Conservation (phyloP, 139 green algal species). For the Zygnema circumcarinatum region DNA sequence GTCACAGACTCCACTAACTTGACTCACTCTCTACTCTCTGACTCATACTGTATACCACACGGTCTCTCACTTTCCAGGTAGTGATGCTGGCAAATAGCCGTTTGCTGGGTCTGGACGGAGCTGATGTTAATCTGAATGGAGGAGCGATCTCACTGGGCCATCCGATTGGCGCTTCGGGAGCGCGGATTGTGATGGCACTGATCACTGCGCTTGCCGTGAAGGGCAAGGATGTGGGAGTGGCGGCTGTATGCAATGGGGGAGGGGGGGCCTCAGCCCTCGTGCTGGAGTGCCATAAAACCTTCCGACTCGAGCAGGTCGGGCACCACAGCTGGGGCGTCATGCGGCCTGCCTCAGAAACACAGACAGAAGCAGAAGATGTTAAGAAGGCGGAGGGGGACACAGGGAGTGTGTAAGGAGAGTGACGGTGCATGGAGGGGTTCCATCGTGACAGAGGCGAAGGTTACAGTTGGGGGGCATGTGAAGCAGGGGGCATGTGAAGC, state of each 20-base stretch:
- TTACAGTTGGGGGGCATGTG: background rate
- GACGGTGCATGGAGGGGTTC: background rate
- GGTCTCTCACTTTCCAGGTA: too few species aligned
- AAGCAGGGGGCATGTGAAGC: too few species aligned
- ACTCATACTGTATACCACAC: too few species aligned
- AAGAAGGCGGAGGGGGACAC: background rate
- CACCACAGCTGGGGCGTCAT: background rate
- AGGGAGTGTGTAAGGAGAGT: background rate
- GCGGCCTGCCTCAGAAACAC: too few species aligned
- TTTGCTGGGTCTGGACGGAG: conserved; percentile 67
- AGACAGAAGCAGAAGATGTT: background rate
- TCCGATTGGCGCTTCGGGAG: conserved; percentile 82
- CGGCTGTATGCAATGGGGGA: conserved; percentile 54
- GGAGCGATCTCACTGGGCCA: conserved; percentile 86
- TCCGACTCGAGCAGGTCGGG: background rate
- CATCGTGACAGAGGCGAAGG: background rate
- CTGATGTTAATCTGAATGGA: conserved; percentile 85
- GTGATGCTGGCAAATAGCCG: conserved; percentile 75
- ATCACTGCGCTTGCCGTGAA: conserved; percentile 62
- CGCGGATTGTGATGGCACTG: conserved; percentile 66
- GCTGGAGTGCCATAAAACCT: conserved; percentile 11
- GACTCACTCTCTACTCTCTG: too few species aligned
- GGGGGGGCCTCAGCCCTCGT: conserved; percentile 30
- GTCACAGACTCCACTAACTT: too few species aligned
- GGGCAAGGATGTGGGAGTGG: conserved; percentile 69